Evolutionary conservation across 2,329 filamentous ascomycete species (phyloP).

Genomic region (Coccinonectria pachysandricola): DNA sequence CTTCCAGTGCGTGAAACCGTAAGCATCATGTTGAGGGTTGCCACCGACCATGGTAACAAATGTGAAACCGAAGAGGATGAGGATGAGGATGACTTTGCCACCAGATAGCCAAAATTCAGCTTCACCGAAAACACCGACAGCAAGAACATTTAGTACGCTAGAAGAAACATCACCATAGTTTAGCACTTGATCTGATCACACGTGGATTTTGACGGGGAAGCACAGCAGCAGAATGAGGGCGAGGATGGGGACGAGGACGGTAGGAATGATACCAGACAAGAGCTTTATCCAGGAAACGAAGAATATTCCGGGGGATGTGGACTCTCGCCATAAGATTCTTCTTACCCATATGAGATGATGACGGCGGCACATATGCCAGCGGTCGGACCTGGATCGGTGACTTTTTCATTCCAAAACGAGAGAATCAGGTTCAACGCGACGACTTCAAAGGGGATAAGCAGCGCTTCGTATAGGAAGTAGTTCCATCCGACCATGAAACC

Average conservation of each 20-base stretch:
- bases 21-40: constrained; percentile 41
- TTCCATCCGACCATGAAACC: constrained; percentile 37
- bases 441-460: constrained; percentile 40
- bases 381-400: constrained; percentile 22
- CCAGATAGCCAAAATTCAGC: constrained; percentile 34
- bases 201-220: too few species aligned
- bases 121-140: constrained; percentile 31
- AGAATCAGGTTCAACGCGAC: constrained; percentile 37
- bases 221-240: too few species aligned
- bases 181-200: background rate
- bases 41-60: constrained; percentile 53
- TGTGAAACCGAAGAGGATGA: constrained; percentile 47
- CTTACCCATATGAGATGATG: constrained; percentile 28
- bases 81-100: constrained; percentile 46
- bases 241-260: too few species aligned
- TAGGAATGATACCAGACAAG: too few species aligned
- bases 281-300: too few species aligned
- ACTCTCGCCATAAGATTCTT: background rate
- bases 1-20: constrained; percentile 58
- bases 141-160: constrained; percentile 27
- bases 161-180: background rate
- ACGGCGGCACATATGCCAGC: constrained; percentile 33
- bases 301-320: background rate
- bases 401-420: constrained; percentile 34
- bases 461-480: constrained; percentile 39